Conservation (phyloP, 208 protist genomes). For the Phytomonas sp. region DNA sequence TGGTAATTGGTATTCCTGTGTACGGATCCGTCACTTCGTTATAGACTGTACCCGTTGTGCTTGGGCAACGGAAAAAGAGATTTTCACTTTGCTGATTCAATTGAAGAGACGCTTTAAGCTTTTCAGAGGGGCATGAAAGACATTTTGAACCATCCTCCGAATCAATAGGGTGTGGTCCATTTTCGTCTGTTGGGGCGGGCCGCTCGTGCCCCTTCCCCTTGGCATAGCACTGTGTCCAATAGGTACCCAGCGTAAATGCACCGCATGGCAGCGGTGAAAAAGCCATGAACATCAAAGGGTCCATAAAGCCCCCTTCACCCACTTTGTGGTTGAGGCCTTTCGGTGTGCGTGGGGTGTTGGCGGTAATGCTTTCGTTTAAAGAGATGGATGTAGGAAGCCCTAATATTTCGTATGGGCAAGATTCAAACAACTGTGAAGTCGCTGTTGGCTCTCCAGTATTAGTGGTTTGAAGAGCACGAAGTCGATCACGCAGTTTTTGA, state of each 20-base stretch:
- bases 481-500: background rate
- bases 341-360: background rate
- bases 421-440: background rate
- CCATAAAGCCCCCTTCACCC: background rate
- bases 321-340: background rate
- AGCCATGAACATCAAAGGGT: background rate
- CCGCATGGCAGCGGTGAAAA: background rate
- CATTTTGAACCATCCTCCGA: background rate
- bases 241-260: background rate
- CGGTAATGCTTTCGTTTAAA: background rate
- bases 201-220: background rate
- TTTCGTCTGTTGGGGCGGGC: background rate
- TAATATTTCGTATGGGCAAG: background rate
- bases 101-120: background rate
- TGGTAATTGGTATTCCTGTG: slow-evolving; percentile 14
- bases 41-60: background rate
- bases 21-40: background rate
- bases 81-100: background rate
- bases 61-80: background rate
- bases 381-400: background rate
- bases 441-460: background rate
- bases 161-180: background rate
- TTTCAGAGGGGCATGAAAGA: background rate
- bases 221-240: background rate
- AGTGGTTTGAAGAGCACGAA: background rate